phyloP scores from a whole-genome alignment of 495 filamentous ascomycete species.

The Aspergillus nanangensis region DNA sequence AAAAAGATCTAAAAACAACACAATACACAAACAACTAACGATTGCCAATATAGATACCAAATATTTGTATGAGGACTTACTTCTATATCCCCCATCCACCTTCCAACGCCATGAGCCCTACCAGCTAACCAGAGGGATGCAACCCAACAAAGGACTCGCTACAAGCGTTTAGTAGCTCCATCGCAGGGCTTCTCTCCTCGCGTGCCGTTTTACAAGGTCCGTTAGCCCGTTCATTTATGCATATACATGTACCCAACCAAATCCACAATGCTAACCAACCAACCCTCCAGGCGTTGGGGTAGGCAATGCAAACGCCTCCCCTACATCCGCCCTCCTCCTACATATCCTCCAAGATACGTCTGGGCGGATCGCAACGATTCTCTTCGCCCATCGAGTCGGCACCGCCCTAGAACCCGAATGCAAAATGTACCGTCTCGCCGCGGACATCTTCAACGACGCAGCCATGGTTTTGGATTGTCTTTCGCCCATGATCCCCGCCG shows the following conservation, averaged over 20 bases:
- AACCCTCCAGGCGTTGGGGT: slow-evolving; percentile 69
- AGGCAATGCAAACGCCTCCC: slow-evolving; percentile 77
- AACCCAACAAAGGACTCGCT: slow-evolving; percentile 69
- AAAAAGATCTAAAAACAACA: background rate
- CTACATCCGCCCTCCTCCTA: slow-evolving; percentile 82
- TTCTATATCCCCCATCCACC: too few species aligned
- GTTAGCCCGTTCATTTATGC: too few species aligned
- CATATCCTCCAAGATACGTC: slow-evolving; percentile 82
- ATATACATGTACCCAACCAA: background rate
- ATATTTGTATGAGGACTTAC: slow-evolving; percentile 43
- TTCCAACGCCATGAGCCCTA: background rate
- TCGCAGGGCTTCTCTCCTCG: slow-evolving; percentile 81
- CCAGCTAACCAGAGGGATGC: background rate
- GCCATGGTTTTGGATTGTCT: slow-evolving; percentile 88
- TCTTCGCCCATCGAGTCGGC: slow-evolving; percentile 83
- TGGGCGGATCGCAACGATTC: slow-evolving; percentile 81
- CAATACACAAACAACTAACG: slow-evolving; percentile 6
- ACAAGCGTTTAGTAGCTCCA: slow-evolving; percentile 92
- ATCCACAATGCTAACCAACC: background rate
- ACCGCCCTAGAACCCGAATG: slow-evolving; percentile 90
- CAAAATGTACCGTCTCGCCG: slow-evolving; percentile 86
- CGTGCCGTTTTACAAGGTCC: slow-evolving; percentile 84
- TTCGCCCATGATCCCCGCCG: slow-evolving; percentile 69
- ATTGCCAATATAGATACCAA: slow-evolving; percentile 79
- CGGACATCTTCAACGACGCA: slow-evolving; percentile 89